Evolutionary conservation across 495 filamentous ascomycete genomes (phyloP).

Genomic region (Neurospora sp.): DNA sequence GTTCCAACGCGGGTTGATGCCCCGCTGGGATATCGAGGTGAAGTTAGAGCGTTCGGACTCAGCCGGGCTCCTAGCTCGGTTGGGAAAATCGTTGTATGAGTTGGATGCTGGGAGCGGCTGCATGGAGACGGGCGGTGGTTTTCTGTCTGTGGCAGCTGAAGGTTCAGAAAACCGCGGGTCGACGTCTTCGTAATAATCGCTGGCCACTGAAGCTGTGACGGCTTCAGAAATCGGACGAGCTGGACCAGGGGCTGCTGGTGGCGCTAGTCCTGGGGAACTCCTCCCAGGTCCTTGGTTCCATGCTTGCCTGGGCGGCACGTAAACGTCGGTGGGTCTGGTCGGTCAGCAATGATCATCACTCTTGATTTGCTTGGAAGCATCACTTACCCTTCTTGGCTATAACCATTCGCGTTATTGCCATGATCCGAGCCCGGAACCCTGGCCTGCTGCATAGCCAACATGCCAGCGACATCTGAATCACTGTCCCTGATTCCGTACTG

Average conservation of each 20-base stretch:
- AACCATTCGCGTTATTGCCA: slow-evolving; percentile 48
- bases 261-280: slow-evolving; percentile 27
- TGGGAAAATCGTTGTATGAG: slow-evolving; percentile 48
- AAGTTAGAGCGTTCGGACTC: slow-evolving; percentile 70
- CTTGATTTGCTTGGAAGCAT: not conserved
- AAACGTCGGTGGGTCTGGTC: slow-evolving; percentile 33
- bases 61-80: slow-evolving; percentile 62
- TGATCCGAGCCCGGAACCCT: slow-evolving; percentile 27
- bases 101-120: slow-evolving; percentile 10
- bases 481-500: slow-evolving; percentile 50
- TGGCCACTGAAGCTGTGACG: slow-evolving; percentile 22
- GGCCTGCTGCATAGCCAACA: slow-evolving; percentile 58
- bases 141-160: slow-evolving; percentile 17
- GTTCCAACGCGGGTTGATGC: slow-evolving; percentile 81
- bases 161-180: slow-evolving; percentile 69
- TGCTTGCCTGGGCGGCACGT: slow-evolving; percentile 53
- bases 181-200: slow-evolving; percentile 84
- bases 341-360: not conserved
- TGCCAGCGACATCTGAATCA: slow-evolving; percentile 57
- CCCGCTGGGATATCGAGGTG: slow-evolving; percentile 75
- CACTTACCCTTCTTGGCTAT: slow-evolving; percentile 67
- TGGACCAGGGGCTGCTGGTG: slow-evolving; percentile 20
- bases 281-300: slow-evolving; percentile 43
- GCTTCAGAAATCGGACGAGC: slow-evolving; percentile 19
- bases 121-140: slow-evolving; percentile 20